phyloP scores from a whole-genome alignment of 2,329 filamentous ascomycete species.

The Fusarium chaquense region DNA sequence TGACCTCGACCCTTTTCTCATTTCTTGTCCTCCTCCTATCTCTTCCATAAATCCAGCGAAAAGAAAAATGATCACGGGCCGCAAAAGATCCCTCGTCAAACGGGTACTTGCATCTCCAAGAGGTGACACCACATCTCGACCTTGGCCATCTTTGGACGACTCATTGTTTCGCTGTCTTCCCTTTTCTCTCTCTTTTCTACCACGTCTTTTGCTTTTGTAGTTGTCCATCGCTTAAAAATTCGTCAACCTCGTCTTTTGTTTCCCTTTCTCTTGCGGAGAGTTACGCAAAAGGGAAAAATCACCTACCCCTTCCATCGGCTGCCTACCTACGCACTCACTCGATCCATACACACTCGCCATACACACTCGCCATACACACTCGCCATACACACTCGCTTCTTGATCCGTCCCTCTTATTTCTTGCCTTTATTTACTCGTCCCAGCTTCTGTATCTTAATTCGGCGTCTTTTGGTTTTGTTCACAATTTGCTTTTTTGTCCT shows the following conservation, averaged over 20 bases:
- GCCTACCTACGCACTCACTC: background rate
- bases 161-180: constrained; percentile 12
- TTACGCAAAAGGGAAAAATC: constrained; percentile 14
- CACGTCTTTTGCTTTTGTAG: background rate
- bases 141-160: constrained; percentile 29
- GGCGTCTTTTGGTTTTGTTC: background rate
- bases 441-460: background rate
- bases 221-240: background rate
- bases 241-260: background rate
- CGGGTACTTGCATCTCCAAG: constrained; percentile 32
- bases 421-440: background rate
- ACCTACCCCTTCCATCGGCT: background rate
- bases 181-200: constrained; percentile 2
- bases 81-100: constrained; percentile 20
- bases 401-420: background rate
- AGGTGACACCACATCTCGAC: constrained; percentile 30
- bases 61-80: background rate
- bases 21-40: background rate
- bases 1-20: background rate
- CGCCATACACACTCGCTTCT: background rate
- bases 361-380: constrained; percentile 1
- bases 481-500: background rate
- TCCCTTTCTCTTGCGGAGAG: background rate
- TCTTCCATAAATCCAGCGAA: background rate
- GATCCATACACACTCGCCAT: background rate